Conservation (phyloP, 2,329 filamentous ascomycete genomes). For the Colletotrichum godetiae region DNA sequence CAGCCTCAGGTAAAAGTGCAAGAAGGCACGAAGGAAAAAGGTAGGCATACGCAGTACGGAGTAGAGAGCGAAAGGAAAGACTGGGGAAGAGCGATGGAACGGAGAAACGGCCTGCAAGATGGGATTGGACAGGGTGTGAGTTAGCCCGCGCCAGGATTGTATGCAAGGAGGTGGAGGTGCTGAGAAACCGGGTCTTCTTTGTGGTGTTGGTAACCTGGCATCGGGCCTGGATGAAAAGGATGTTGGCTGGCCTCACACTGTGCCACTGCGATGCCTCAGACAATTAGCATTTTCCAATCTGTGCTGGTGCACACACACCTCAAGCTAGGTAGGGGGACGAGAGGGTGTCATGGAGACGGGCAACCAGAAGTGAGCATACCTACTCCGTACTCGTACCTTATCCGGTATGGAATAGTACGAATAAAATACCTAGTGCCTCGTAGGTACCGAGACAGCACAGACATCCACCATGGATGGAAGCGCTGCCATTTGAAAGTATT, state of each 20-base stretch:
- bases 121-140: conserved; percentile 18
- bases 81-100: conserved; percentile 15
- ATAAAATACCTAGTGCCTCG: not conserved
- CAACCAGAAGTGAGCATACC: not conserved
- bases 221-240: not conserved
- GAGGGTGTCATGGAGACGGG: conserved; percentile 7
- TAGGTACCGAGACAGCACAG: not conserved
- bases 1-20: not conserved
- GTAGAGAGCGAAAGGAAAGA: not conserved
- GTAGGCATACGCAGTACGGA: not conserved
- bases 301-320: conserved; percentile 8
- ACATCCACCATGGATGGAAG: not conserved
- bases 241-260: conserved; percentile 26
- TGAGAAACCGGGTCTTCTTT: not conserved
- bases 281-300: conserved; percentile 11
- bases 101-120: conserved; percentile 6
- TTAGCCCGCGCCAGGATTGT: not conserved
- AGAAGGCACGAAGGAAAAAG: not conserved
- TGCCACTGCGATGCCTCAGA: conserved; percentile 26
- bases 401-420: not conserved
- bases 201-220: not conserved
- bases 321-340: not conserved
- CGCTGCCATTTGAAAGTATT: not conserved
- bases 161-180: conserved; percentile 32
- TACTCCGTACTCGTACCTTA: too few species aligned